A percentile compares a stretch with the other conserved stretches of the same genome.
These are phyloP conservation scores for Quercus lobata DNA, from an alignment of 331 rosid genomes.

Conservation along the genomic window DNA sequence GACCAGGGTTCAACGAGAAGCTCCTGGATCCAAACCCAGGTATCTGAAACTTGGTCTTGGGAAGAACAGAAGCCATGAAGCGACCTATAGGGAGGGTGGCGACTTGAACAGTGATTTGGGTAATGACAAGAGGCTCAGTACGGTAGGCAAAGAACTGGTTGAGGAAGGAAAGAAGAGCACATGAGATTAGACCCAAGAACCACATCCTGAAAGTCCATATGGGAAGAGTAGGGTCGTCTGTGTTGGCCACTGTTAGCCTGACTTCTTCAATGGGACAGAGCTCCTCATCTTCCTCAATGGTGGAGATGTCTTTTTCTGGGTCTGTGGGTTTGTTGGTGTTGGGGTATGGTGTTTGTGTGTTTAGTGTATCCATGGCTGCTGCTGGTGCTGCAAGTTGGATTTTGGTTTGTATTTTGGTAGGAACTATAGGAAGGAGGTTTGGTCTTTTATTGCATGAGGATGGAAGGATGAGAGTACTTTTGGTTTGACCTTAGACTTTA, in stretches of 20 bases:
- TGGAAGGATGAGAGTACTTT: no score
- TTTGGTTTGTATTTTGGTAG: not conserved
- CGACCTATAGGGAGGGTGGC: constrained; percentile 55
- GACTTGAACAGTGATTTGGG: constrained; percentile 56
- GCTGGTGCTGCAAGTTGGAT: no score
- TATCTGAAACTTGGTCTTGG: constrained; percentile 26
- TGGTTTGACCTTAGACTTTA: no score
- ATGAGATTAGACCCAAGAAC: constrained; percentile 59
- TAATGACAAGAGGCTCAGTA: constrained; percentile 55
- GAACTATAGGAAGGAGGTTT: no score
- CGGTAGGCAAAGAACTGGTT: constrained; percentile 70
- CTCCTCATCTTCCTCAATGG: constrained; percentile 26
- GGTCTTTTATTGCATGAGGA: no score
- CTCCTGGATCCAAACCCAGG: constrained; percentile 28
- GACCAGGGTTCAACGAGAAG: constrained; percentile 57
- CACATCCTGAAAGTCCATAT: constrained; percentile 87
- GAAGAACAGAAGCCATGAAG: constrained; percentile 53
- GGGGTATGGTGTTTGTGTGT: not conserved
- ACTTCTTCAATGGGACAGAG: constrained; percentile 61
- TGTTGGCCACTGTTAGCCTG: constrained; percentile 52
- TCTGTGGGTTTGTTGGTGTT: not conserved
- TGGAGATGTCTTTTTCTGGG: not conserved
- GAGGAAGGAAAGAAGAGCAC: constrained; percentile 55
- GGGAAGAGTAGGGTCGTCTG: constrained; percentile 56
- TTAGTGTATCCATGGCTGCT: not conserved